phyloP scores from a whole-genome alignment of 2,329 filamentous ascomycete genomes.

The Chrysoporthe austroafricana region DNA sequence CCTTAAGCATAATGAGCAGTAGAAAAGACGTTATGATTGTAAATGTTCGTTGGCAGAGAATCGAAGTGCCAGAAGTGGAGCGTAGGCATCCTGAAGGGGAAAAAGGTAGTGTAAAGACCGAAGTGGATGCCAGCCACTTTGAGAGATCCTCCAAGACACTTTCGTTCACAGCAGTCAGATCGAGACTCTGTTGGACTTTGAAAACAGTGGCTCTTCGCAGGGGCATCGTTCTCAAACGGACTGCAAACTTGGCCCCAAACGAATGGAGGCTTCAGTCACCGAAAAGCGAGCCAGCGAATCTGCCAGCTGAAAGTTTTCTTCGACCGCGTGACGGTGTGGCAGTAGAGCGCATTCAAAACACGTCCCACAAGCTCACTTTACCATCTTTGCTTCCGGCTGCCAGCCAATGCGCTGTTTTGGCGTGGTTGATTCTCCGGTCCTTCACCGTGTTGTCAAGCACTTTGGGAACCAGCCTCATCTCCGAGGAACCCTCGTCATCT shows the following conservation, averaged over 20 bases:
- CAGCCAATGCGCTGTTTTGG: constrained; percentile 80
- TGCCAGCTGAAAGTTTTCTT: background rate
- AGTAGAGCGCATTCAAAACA: constrained; percentile 64
- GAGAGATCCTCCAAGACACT: too few species aligned
- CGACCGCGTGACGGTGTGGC: background rate
- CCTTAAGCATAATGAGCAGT: background rate
- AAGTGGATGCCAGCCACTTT: too few species aligned
- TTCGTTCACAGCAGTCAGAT: too few species aligned
- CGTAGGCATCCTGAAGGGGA: background rate
- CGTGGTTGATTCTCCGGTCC: constrained; percentile 64
- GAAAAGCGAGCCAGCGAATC: background rate
- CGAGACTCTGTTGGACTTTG: background rate
- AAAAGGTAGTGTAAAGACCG: background rate
- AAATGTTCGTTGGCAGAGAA: background rate
- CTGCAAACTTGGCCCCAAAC: background rate
- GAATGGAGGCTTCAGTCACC: background rate
- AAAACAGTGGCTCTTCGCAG: background rate
- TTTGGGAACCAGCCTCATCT: constrained; percentile 33
- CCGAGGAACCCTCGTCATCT: constrained; percentile 28
- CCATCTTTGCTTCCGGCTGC: constrained; percentile 92
- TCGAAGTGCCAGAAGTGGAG: background rate
- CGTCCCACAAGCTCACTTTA: constrained; percentile 93
- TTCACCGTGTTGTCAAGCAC: constrained; percentile 56
- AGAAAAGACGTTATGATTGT: background rate
- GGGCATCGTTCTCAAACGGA: background rate